Percentiles rank a stretch among this genome's conserved stretches.
phyloP scores from a whole-genome alignment of 768 basidiomycete species.

The Panaeolus papilionaceus region DNA sequence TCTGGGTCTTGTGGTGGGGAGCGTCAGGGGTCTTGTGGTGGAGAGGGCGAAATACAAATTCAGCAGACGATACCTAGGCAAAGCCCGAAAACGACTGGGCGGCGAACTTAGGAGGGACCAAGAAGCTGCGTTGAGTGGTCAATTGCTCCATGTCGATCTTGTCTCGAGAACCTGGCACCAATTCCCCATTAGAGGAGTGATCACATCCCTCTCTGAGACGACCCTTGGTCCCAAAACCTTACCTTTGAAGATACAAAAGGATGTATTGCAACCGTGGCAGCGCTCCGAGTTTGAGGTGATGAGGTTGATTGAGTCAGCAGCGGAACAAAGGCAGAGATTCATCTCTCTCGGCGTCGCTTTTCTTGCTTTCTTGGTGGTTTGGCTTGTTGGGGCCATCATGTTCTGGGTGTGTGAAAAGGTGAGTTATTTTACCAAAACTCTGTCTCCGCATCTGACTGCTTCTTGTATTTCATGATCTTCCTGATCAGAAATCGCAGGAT shows the following conservation, averaged over 20 bases:
- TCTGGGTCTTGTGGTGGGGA: constrained; percentile 45
- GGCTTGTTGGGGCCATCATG: constrained; percentile 40
- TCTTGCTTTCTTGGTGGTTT: constrained; percentile 34
- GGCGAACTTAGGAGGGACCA: constrained; percentile 20
- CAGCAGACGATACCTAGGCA: constrained; percentile 37
- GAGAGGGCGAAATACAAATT: constrained; percentile 43
- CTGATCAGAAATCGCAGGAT: constrained; percentile 29
- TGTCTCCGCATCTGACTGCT: not conserved
- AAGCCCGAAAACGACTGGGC: constrained; percentile 37
- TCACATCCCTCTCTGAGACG: constrained; percentile 11
- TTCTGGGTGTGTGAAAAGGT: constrained; percentile 44
- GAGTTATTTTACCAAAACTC: constrained; percentile 3
- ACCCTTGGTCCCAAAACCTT: constrained; percentile 15
- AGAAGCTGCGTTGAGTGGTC: not conserved
- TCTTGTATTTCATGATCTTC: not conserved
- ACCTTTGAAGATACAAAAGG: constrained; percentile 20
- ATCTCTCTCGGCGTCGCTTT: constrained; percentile 32
- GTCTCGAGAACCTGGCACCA: constrained; percentile 6
- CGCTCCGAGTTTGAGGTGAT: constrained; percentile 46
- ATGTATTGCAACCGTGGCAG: constrained; percentile 34
- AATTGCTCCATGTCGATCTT: not conserved
- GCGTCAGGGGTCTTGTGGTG: constrained; percentile 44
- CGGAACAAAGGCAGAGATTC: constrained; percentile 32
- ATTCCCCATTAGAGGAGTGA: not conserved
- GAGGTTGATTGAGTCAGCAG: constrained; percentile 36